Conservation (phyloP, 2,329 filamentous ascomycete species). For the Aspergillus bombycis region DNA sequence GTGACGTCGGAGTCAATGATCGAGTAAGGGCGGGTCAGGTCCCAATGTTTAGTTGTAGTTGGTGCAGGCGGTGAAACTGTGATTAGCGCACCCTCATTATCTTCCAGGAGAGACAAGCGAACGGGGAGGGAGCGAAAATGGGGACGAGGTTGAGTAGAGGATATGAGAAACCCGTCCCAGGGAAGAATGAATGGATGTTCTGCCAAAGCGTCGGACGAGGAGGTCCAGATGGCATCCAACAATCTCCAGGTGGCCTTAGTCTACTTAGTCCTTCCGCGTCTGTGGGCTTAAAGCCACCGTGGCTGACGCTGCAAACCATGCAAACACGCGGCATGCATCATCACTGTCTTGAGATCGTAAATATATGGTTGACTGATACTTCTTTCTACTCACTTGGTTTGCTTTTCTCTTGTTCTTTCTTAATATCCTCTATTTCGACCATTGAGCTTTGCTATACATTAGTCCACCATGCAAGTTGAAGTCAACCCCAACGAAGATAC, state of each 20-base stretch:
- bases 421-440: constrained; percentile 15
- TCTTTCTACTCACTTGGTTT: neutral
- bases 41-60: constrained; percentile 17
- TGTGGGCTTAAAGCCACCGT: constrained; percentile 33
- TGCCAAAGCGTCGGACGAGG: constrained; percentile 18
- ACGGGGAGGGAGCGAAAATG: constrained; percentile 3
- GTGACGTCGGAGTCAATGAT: constrained; percentile 28
- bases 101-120: constrained; percentile 13
- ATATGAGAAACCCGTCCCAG: constrained; percentile 4
- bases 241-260: constrained; percentile 42
- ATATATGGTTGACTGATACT: neutral
- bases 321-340: constrained; percentile 43
- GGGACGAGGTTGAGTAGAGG: constrained; percentile 15
- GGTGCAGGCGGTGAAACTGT: constrained; percentile 25
- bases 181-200: constrained; percentile 19
- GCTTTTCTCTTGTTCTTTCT: constrained; percentile 18
- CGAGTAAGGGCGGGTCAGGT: constrained; percentile 28
- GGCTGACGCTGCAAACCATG: constrained; percentile 35
- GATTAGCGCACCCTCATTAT: constrained; percentile 38
- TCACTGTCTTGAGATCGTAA: neutral
- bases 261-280: constrained; percentile 32
- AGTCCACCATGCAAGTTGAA: constrained; percentile 66
- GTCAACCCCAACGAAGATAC: constrained; percentile 96
- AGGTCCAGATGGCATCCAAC: constrained; percentile 23
- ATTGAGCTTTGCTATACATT: neutral